Evolutionary conservation across 2,329 filamentous ascomycete genomes (phyloP), one percentile per base, ranked within the genome.

Genomic region (Claviceps arundinis): DNA sequence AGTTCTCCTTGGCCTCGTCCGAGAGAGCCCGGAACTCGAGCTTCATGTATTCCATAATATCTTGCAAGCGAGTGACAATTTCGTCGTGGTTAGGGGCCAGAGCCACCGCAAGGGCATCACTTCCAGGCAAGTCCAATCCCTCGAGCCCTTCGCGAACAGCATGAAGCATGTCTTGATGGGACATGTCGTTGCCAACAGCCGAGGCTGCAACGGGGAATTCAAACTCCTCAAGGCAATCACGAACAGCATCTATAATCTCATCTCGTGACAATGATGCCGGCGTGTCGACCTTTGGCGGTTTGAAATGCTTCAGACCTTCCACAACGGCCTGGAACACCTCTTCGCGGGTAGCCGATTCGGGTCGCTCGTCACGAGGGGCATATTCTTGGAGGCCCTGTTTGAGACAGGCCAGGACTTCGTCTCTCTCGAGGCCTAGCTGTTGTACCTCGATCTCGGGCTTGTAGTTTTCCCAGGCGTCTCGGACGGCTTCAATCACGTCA

Each of bases 371-470:
- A 17, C 65, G 71, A 14, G 76, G 74, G 1, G 76, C 75, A 62
- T 93, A 89, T 47, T 89, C 81, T 57, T 87, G 82, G 0, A 97
- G 76, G 0, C 91, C 91, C 69, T 96, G 85, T 58, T 87, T 83
- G 26, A 97, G 75, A 58, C 89, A 95, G 41, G 85, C 82, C 14
- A 97, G 73, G 47, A 97, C 86, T 62, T 97, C 91, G 13, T 96
- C 89, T 5, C 89, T 80, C 65, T 95, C 91, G 1, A 97, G 73
- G 2, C 90, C 91, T 56, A 94, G 86, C 60, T 95, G 89, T 60
- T 95, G 85, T 4, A 95, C 77, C 59, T 95, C 85, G 49, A 95
- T 89, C 60, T 96, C 89, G 1, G 91, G 91, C 68, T 95, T 95
- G 69, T 95, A 95, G 51, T 83, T 87, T 63, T 96, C 91, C 81